Percentiles rank a stretch among this genome's conserved stretches.
Conservation (phyloP, 2,329 filamentous ascomycete species). For the Ceratocystis lukuohia region DNA sequence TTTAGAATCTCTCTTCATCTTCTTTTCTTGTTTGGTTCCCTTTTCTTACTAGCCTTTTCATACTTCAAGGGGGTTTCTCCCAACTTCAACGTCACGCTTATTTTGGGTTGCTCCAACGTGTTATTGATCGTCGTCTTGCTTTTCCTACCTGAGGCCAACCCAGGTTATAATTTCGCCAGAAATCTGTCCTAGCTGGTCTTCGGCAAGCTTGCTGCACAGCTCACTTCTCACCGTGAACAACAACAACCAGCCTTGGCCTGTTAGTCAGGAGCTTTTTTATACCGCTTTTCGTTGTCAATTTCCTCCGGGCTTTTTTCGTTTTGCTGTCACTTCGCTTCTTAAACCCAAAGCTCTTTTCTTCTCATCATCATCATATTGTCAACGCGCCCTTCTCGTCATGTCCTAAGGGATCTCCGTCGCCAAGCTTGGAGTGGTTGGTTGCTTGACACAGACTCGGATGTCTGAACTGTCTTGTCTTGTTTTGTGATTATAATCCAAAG, state of each 20-base stretch:
- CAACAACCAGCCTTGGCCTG: background rate
- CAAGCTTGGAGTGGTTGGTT: conserved; percentile 6
- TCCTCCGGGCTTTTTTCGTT: background rate
- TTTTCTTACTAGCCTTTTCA: background rate
- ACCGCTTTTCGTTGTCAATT: background rate
- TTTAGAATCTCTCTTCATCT: background rate
- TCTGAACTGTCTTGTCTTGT: background rate
- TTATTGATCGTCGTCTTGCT: background rate
- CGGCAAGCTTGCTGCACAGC: background rate
- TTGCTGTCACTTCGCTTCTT: background rate
- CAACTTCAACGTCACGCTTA: background rate
- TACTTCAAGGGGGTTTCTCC: background rate
- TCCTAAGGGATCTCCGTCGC: conserved; percentile 5
- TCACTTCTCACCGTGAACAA: background rate
- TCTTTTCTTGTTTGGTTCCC: background rate
- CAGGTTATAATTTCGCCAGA: background rate
- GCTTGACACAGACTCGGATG: conserved; percentile 1
- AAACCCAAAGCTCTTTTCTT: background rate
- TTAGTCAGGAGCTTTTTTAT: background rate
- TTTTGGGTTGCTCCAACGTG: background rate
- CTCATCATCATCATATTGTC: background rate
- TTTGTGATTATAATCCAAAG: conserved; percentile 1
- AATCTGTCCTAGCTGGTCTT: background rate
- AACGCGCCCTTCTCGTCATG: background rate
- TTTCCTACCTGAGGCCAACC: background rate